Base-by-base conservation (phyloP, 768 basidiomycete genomes). In the Lactarius hengduanensis region DNA sequence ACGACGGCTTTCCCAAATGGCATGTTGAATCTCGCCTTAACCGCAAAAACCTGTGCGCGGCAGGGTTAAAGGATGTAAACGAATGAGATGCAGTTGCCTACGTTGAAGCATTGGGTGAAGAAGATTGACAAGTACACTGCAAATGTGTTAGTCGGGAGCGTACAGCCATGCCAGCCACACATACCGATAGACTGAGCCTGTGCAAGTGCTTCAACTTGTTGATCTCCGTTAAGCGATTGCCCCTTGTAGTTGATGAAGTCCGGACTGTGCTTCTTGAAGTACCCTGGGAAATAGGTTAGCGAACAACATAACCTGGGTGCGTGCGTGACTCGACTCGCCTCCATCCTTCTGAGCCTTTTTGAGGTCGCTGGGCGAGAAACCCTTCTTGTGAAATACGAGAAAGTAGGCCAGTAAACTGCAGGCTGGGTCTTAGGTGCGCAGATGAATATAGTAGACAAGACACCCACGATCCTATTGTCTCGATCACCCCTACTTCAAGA, bases 71-170 rank as follows among this genome's bases (percentile, higher is more conserved):
- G 5, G 43, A 41, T 57, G 61, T 38, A 34, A 32, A 53, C 59
- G 11, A 7, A 47, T 26, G 53, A 47, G 34, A 58, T 38, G 6
- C 30, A n/a, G 59, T 63, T 56, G 38, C 79, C 28, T 69, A 86
- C 86, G 70, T 88, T 88, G 79, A 87, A 88, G 73, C 86, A 88
- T 72, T 88, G 87, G 18, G 79, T 81, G 69, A 88, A 86, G 78
- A 88, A 88, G 40, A 89, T 79, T 4, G 84, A 84, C n/a, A 88
- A 78, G 71, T 87, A 88, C 45, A 85, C 82, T 81, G 50, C 1
- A 55, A 4, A 13, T 28, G 15, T 50, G 62, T 67, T 43, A 67
- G 28, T 58, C 11, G 16, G 41, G 7, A 55, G 28, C 36, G 53
- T 22, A 58, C 54, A 55, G 30, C 55, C 5, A 34, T 13, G 38